A percentile compares a stretch with the other conserved stretches of the same genome.
These are phyloP conservation scores for Coemansia sp. DNA, from an alignment of 192 early-diverging fungal species.

Conservation along the genomic window DNA sequence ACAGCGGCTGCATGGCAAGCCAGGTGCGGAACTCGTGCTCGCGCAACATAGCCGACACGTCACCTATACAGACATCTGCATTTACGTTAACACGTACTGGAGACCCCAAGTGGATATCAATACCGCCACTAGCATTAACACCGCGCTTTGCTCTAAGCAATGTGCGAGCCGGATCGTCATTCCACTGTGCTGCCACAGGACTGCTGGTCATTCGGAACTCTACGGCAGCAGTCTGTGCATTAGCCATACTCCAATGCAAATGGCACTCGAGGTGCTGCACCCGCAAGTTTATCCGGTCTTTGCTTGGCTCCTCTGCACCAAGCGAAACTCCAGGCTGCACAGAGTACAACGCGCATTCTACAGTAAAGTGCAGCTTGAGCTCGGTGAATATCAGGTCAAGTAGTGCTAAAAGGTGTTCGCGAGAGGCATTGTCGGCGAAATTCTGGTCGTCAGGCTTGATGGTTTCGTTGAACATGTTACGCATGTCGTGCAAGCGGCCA, in stretches of 20 bases:
- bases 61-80: slow-evolving; percentile 23
- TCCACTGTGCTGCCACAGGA: slow-evolving; percentile 36
- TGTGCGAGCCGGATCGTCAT: slow-evolving; percentile 8
- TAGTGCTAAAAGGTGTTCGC: slow-evolving; percentile 21
- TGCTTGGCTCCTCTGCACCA: background rate
- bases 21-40: slow-evolving; percentile 48
- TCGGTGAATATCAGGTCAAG: slow-evolving; percentile 43
- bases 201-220: slow-evolving; percentile 40
- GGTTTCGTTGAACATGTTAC: background rate
- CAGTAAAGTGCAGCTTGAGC: slow-evolving; percentile 34
- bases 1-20: slow-evolving; percentile 55
- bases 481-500: slow-evolving; percentile 19
- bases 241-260: slow-evolving; percentile 29
- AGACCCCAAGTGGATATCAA: slow-evolving; percentile 18
- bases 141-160: slow-evolving; percentile 31
- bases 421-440: background rate
- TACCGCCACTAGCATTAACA: slow-evolving; percentile 23
- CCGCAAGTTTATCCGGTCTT: slow-evolving; percentile 24
- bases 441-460: background rate
- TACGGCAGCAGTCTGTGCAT: slow-evolving; percentile 15
- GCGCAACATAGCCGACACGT: slow-evolving; percentile 29
- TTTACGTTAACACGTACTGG: slow-evolving; percentile 22
- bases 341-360: slow-evolving; percentile 42
- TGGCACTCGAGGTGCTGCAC: slow-evolving; percentile 44
- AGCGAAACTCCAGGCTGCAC: slow-evolving; percentile 34